Base-by-base conservation (phyloP, 305 asterid species). In the Fraxinus sp. region DNA sequence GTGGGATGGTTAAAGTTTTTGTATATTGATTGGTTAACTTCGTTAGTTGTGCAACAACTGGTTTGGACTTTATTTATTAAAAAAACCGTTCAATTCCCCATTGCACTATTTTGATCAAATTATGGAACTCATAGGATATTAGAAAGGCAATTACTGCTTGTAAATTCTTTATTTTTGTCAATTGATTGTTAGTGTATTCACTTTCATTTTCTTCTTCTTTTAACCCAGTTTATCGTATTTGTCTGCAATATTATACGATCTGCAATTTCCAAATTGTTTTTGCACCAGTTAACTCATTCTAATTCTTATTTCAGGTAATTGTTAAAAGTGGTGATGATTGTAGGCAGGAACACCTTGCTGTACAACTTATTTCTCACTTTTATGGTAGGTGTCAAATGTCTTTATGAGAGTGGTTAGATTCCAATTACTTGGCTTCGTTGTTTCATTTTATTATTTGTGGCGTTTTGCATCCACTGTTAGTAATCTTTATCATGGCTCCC, bases 341-440 rank as follows among this genome's bases (percentile, higher is more conserved):
- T 78, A 79, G 92, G 84, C 92, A 89, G 82, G 92, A 89, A 76
- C 92, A 89, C 87, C 92, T 89, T 44, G 92, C 92, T 59, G 92
- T 89, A 68, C 92, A 94, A 89, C 98, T 94, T 79, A 93, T 94
- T 73, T 93, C 97, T 84, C 98, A 94, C 92, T 94, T 94, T 85
- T 92, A 94, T 30, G 94, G 94, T 91, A 81, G 64, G 91, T 80
- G 14, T 55, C 55, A 37, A 30, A 14, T 80, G 55, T 30, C 59
- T 46, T 41, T 10, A 49, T 70, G 71, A 72, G 33, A 57, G 37
- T 14, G 6, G 46, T 2, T 32, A 24, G 35, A 24, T n/a, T 62
- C 46, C 75, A 78, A 57, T 26, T 78, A 18, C 13, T 35, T 78
- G 24, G 1, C 68, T 78, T 78, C 14, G 18, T 55, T 24, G 4